Evolutionary conservation across 2,329 filamentous ascomycete species (phyloP).

Genomic region (Hymenoscyphus infarciens): DNA sequence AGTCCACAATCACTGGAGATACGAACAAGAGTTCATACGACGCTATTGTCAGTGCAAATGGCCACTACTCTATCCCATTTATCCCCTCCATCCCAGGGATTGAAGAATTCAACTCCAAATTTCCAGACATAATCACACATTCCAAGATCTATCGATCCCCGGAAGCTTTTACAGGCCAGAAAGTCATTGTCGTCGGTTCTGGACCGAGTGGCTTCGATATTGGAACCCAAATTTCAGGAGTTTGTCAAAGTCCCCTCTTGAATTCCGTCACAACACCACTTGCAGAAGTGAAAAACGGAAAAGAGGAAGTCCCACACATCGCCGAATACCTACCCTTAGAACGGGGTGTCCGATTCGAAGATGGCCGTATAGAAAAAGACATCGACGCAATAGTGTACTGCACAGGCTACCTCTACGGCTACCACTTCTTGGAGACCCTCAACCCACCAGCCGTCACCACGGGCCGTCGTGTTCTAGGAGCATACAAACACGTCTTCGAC

Average conservation of each 20-base stretch:
- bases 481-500: slow-evolving; percentile 79
- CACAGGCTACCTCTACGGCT: slow-evolving; percentile 84
- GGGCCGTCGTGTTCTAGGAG: slow-evolving; percentile 65
- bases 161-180: slow-evolving; percentile 60
- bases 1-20: slow-evolving; percentile 28
- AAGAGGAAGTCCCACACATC: slow-evolving; percentile 55
- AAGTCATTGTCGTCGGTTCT: slow-evolving; percentile 80
- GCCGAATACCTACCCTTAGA: slow-evolving; percentile 50
- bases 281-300: slow-evolving; percentile 34
- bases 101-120: slow-evolving; percentile 51
- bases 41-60: slow-evolving; percentile 71
- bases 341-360: slow-evolving; percentile 61
- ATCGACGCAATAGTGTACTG: slow-evolving; percentile 81
- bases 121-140: slow-evolving; percentile 63
- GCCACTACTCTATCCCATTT: slow-evolving; percentile 69
- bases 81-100: slow-evolving; percentile 62
- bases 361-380: slow-evolving; percentile 60
- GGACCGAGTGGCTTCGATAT: slow-evolving; percentile 84
- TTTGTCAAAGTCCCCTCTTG: slow-evolving; percentile 60
- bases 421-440: slow-evolving; percentile 62
- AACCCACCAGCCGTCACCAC: slow-evolving; percentile 58
- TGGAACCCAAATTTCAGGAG: slow-evolving; percentile 65
- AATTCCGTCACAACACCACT: slow-evolving; percentile 56
- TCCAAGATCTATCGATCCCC: slow-evolving; percentile 77
- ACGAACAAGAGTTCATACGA: slow-evolving; percentile 47